A percentile compares a stretch with the other conserved stretches of the same genome.
Evolutionary conservation across 2,329 filamentous ascomycete genomes (phyloP).

Genomic region (Fusarium temperatum): DNA sequence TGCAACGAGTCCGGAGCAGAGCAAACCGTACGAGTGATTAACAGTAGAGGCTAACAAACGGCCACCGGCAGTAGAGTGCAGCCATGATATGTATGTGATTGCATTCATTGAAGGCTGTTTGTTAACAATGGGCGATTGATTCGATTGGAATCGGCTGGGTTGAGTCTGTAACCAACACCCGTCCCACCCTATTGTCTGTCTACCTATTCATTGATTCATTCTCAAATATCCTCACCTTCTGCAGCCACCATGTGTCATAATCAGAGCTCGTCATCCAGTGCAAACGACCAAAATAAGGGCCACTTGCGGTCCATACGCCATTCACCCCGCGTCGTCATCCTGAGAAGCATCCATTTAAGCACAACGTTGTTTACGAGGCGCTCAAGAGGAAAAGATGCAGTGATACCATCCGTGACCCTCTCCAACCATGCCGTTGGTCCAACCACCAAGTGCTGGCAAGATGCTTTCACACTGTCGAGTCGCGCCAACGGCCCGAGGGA

Average conservation of each 20-base stretch:
- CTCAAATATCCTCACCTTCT: background rate
- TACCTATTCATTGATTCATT: background rate
- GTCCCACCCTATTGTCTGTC: background rate
- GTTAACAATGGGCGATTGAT: constrained; percentile 1
- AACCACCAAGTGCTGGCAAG: constrained; percentile 38
- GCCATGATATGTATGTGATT: constrained; percentile 5
- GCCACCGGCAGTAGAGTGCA: background rate
- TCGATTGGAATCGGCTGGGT: constrained; percentile 10
- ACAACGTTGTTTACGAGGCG: constrained; percentile 19
- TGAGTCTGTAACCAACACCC: constrained; percentile 9
- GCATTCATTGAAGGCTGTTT: constrained; percentile 8
- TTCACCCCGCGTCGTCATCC: constrained; percentile 24
- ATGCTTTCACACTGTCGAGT: constrained; percentile 38
- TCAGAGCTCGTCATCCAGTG: constrained; percentile 18
- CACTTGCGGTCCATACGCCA: background rate
- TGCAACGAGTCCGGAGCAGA: background rate
- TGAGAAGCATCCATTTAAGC: constrained; percentile 14
- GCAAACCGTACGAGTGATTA: background rate
- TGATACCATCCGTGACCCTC: constrained; percentile 32
- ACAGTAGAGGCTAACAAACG: background rate
- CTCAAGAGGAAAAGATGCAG: constrained; percentile 29
- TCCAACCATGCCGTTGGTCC: constrained; percentile 30
- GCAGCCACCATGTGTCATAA: constrained; percentile 27
- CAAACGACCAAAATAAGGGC: background rate
- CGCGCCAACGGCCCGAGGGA: constrained; percentile 42